Conservation (phyloP, 78 protist genomes). For the Dictyostelium purpureum region DNA sequence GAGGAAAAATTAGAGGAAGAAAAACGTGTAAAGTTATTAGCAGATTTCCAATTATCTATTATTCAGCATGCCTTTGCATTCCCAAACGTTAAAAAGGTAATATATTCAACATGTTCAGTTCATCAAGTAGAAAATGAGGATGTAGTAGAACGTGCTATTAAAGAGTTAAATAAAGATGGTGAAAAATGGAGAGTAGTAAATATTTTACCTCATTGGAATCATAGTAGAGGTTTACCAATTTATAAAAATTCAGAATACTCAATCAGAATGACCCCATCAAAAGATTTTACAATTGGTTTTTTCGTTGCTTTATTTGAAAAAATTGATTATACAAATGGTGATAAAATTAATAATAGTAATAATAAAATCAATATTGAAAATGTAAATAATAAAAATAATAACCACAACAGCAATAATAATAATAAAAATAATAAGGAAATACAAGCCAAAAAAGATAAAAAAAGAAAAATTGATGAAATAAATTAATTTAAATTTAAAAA, state of each 20-base stretch:
- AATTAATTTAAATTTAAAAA: no score
- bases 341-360: not conserved
- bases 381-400: no score
- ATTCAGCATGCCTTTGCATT: constrained; percentile 73
- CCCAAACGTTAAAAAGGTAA: constrained; percentile 74
- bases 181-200: constrained; percentile 37
- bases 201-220: constrained; percentile 58
- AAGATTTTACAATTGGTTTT: constrained; percentile 76
- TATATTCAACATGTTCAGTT: constrained; percentile 75
- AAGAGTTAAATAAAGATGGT: constrained; percentile 5
- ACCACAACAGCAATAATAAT: no score
- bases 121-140: constrained; percentile 83
- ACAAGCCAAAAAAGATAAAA: no score
- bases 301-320: constrained; percentile 75
- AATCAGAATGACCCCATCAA: constrained; percentile 52
- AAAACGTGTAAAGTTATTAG: constrained; percentile 37
- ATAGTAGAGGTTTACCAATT: constrained; percentile 70
- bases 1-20: constrained; percentile 3
- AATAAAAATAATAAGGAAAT: no score
- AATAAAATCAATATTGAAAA: no score
- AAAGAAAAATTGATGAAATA: no score
- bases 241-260: constrained; percentile 28
- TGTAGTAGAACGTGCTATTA: constrained; percentile 59
- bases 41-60: constrained; percentile 78
- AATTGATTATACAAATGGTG: not conserved